Evolutionary conservation across 805 yeast genomes (phyloP).

Genomic region (Cyberlindnera mycetangii): DNA sequence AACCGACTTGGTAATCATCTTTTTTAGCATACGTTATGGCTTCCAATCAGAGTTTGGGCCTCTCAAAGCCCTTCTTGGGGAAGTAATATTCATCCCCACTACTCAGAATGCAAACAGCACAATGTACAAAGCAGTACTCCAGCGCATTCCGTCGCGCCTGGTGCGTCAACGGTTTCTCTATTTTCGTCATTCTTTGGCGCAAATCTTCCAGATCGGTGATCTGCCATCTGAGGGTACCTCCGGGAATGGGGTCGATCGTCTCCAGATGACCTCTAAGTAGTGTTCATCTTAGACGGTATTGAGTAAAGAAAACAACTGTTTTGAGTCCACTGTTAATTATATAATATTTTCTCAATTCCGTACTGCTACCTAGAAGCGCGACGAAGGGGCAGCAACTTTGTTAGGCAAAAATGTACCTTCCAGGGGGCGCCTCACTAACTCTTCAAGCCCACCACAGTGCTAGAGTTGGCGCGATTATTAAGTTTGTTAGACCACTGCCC

Average conservation of each 20-base stretch:
- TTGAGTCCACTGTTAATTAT: too few relatives aligned
- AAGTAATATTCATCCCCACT: too few relatives aligned
- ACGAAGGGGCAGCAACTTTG: not conserved
- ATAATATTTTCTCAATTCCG: too few relatives aligned
- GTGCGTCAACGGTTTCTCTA: slow-evolving; percentile 8
- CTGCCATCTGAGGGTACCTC: not conserved
- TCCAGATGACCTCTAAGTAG: too few relatives aligned
- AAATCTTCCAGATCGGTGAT: not conserved
- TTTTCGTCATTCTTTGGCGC: slow-evolving; percentile 4
- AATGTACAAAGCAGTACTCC: not conserved
- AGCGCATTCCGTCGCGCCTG: slow-evolving; percentile 10
- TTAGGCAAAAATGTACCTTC: too few relatives aligned
- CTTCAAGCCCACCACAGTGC: too few relatives aligned
- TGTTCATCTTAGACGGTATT: too few relatives aligned
- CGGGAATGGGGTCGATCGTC: not conserved
- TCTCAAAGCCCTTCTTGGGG: not conserved
- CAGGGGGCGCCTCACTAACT: too few relatives aligned
- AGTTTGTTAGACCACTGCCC: not conserved
- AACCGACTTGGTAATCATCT: not conserved
- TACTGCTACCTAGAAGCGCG: too few relatives aligned
- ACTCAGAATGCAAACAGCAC: not conserved
- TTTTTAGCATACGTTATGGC: not conserved
- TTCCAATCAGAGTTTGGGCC: not conserved
- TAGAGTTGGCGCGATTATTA: not conserved
- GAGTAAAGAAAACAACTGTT: too few relatives aligned